phyloP scores from a whole-genome alignment of 164 flowering plant species.

The Cinnamomum chago region DNA sequence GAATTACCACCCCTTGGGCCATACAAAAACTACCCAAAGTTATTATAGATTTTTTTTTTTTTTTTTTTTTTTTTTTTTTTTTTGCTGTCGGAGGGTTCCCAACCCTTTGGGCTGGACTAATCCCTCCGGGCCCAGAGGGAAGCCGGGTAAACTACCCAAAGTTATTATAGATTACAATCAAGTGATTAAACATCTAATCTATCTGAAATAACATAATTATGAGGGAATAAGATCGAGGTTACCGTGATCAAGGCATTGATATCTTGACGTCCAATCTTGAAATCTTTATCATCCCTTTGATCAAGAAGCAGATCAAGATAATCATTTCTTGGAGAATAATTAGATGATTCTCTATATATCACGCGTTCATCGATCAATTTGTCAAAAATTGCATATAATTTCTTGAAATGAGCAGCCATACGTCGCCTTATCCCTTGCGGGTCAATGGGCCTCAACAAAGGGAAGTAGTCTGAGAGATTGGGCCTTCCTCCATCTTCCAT shows the following conservation, averaged over 20 bases:
- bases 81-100: no score
- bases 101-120: no score
- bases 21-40: no score
- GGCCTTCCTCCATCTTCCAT: not conserved
- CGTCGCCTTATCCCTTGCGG: constrained; percentile 1
- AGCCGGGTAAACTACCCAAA: no score
- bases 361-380: constrained; percentile 1
- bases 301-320: constrained; percentile 2
- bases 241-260: not conserved
- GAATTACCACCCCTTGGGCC: no score
- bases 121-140: no score
- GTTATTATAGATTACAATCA: not conserved
- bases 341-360: not conserved
- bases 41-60: no score
- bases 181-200: not conserved
- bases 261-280: not conserved
- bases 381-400: not conserved
- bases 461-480: constrained; percentile 4
- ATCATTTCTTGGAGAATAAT: not conserved
- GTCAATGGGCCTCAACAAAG: not conserved
- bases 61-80: no score
- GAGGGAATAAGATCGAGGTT: not conserved
- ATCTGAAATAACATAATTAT: no score
- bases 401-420: not conserved
- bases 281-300: not conserved